Conservation (phyloP, 169 alveolate genomes). For the Perkinsus marinus region DNA sequence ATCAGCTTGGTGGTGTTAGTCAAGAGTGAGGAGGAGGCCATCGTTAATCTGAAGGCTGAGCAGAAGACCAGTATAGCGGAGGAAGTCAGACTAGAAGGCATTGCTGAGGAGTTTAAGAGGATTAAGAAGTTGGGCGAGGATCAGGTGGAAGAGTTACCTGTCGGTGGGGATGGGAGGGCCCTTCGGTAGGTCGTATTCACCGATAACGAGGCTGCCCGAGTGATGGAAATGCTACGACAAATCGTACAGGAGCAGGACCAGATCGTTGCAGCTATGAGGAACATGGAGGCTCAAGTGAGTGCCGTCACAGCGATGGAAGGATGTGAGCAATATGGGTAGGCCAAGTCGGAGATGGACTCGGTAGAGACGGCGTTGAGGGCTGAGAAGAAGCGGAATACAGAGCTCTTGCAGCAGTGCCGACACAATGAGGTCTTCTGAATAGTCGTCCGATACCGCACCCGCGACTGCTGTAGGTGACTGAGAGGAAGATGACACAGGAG, state of each 20-base stretch:
- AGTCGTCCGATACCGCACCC: background rate
- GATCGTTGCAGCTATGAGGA: background rate
- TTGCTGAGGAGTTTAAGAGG: background rate
- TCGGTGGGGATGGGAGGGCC: background rate
- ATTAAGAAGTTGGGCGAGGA: background rate
- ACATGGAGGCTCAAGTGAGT: background rate
- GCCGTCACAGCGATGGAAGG: background rate
- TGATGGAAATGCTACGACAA: background rate
- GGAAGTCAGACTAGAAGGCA: background rate
- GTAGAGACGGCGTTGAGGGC: background rate
- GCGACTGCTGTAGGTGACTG: background rate
- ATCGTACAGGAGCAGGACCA: background rate
- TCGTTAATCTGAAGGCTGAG: background rate
- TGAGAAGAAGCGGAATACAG: background rate
- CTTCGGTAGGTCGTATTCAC: background rate
- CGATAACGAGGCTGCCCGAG: background rate
- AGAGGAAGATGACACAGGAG: background rate
- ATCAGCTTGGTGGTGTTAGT: background rate
- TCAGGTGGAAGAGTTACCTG: background rate
- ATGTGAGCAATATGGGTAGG: background rate
- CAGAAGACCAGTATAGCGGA: background rate
- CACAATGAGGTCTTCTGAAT: background rate
- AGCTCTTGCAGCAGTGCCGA: background rate
- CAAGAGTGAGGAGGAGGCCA: background rate
- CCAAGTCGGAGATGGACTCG: background rate